Conservation (phyloP, 306 rosid genomes). For the Alnus glutinosa region DNA sequence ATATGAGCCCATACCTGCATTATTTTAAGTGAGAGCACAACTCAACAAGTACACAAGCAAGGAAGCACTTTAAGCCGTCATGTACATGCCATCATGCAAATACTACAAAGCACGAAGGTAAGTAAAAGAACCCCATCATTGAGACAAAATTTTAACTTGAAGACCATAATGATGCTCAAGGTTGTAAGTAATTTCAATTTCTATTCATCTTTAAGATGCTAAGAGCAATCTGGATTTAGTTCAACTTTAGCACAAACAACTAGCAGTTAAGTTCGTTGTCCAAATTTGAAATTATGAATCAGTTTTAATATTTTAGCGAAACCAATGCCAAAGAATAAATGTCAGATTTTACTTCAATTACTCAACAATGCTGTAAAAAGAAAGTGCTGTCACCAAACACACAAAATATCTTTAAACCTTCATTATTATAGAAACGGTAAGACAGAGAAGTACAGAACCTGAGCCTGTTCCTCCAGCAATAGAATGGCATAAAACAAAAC, state of each 20-base stretch:
- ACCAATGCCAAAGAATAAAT: neutral
- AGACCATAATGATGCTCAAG: neutral
- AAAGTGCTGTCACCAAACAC: neutral
- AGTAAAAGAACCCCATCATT: conserved; percentile 5
- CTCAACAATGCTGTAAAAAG: conserved; percentile 4
- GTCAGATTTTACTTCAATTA: neutral
- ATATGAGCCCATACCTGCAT: conserved; percentile 95
- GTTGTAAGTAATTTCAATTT: neutral
- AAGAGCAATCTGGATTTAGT: neutral
- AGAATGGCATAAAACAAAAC: conserved; percentile 97
- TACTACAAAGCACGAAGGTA: conserved; percentile 10
- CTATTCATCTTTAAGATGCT: neutral
- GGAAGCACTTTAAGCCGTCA: conserved; percentile 18
- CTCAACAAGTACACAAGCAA: conserved; percentile 13
- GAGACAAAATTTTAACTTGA: neutral
- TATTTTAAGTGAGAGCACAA: conserved; percentile 15
- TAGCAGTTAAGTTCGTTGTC: neutral
- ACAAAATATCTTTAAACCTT: neutral
- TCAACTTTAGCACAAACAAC: neutral
- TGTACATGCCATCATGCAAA: conserved; percentile 16
- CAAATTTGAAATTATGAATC: conserved; percentile 4
- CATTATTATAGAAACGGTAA: neutral
- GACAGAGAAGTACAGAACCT: conserved; percentile 48
- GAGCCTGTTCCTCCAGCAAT: conserved; percentile 99
- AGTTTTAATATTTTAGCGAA: neutral